These are phyloP conservation scores for Stephanodiscus triporus DNA, from an alignment of 108 stramenopile species.

Conservation along the genomic window DNA sequence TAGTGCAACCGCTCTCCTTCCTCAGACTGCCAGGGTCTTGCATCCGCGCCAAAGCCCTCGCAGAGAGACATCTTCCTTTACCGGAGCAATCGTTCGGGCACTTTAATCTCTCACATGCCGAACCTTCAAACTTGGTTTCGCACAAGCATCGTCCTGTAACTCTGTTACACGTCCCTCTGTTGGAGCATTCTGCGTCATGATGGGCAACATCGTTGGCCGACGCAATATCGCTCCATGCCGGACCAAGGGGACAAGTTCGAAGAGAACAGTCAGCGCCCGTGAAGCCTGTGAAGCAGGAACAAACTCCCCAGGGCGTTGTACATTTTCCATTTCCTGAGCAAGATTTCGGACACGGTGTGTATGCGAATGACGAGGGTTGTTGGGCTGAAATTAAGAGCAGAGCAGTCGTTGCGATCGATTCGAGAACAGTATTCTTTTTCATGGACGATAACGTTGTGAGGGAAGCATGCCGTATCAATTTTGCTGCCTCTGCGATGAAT, in stretches of 20 bases:
- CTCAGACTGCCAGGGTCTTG: slow-evolving; percentile 55
- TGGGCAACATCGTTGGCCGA: slow-evolving; percentile 52
- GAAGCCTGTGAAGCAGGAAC: slow-evolving; percentile 52
- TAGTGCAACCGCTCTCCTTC: slow-evolving; percentile 39
- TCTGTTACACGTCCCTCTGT: slow-evolving; percentile 63
- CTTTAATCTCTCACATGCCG: slow-evolving; percentile 62
- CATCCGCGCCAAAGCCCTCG: slow-evolving; percentile 61
- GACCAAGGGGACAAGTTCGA: slow-evolving; percentile 48
- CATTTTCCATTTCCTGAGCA: slow-evolving; percentile 54
- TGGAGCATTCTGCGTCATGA: slow-evolving; percentile 66
- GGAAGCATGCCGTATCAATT: no score
- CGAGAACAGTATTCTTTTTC: slow-evolving; percentile 1
- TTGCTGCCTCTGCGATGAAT: no score
- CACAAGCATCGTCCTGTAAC: slow-evolving; percentile 59
- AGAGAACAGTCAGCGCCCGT: slow-evolving; percentile 59
- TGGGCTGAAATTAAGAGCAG: neutral
- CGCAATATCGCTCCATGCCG: slow-evolving; percentile 50
- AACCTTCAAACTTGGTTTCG: slow-evolving; percentile 57
- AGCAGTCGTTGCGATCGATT: slow-evolving; percentile 11
- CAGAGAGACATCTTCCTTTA: slow-evolving; percentile 64
- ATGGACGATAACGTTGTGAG: no score
- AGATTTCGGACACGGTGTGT: slow-evolving; percentile 53
- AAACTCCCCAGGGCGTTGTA: slow-evolving; percentile 39
- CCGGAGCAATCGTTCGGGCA: slow-evolving; percentile 65
- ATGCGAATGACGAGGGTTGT: neutral